Conservation (phyloP, 768 basidiomycete species). For the Stropharia rugosoannulata region DNA sequence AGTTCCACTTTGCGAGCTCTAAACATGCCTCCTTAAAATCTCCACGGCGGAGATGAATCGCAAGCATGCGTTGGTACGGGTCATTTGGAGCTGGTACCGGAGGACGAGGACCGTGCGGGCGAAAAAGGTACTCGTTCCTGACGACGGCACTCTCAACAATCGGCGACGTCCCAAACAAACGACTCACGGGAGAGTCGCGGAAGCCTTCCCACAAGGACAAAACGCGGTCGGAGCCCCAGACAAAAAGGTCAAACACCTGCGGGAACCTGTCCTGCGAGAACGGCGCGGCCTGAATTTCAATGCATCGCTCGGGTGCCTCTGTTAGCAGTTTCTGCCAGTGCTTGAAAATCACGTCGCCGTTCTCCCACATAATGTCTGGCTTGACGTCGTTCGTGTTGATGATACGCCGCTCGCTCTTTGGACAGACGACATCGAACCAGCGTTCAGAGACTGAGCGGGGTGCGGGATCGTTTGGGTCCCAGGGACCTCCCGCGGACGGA, state of each 20-base stretch:
- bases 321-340: conserved; percentile 40
- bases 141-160: conserved; percentile 41
- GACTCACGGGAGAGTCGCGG: conserved; percentile 39
- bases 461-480: conserved; percentile 37
- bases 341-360: conserved; percentile 35
- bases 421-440: conserved; percentile 48
- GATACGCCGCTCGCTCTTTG: conserved; percentile 33
- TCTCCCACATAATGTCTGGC: conserved; percentile 25
- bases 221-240: conserved; percentile 38
- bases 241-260: conserved; percentile 45
- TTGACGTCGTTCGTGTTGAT: conserved; percentile 44
- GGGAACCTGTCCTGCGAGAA: conserved; percentile 33
- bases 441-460: conserved; percentile 44
- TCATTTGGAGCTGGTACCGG: conserved; percentile 23
- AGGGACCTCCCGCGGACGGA: conserved; percentile 44
- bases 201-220: conserved; percentile 45
- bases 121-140: conserved; percentile 40
- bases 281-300: conserved; percentile 37
- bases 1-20: conserved; percentile 39
- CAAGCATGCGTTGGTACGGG: conserved; percentile 45
- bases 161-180: conserved; percentile 39
- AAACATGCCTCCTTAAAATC: conserved; percentile 45
- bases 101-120: conserved; percentile 26
- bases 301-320: conserved; percentile 42
- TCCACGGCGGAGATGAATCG: conserved; percentile 51